Conservation (phyloP, 352 stramenopile species). For the Phytopythium ostracodes region DNA sequence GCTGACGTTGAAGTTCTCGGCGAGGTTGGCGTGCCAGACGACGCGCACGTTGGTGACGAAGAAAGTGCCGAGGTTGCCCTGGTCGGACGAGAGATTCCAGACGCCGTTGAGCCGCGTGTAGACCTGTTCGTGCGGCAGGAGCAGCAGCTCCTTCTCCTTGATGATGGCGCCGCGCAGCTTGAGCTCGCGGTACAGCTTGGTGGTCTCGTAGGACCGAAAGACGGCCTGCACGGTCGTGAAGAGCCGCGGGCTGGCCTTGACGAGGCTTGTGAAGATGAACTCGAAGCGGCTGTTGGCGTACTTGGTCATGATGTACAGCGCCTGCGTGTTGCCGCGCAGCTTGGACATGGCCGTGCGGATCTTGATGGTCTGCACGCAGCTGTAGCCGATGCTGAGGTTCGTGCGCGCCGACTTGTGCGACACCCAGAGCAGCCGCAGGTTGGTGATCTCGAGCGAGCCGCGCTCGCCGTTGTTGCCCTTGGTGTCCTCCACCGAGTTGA, state of each 20-base stretch:
- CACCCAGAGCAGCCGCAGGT: slow-evolving; percentile 88
- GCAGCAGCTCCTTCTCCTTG: slow-evolving; percentile 81
- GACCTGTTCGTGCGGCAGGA: slow-evolving; percentile 89
- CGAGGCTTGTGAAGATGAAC: slow-evolving; percentile 94
- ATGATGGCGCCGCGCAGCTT: slow-evolving; percentile 92
- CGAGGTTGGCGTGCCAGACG: slow-evolving; percentile 92
- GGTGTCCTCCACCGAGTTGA: slow-evolving; percentile 94
- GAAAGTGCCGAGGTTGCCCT: slow-evolving; percentile 91
- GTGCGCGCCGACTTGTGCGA: slow-evolving; percentile 83
- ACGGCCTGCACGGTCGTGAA: slow-evolving; percentile 93
- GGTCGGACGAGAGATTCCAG: slow-evolving; percentile 91
- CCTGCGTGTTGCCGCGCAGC: slow-evolving; percentile 87
- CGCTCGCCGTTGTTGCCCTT: slow-evolving; percentile 94
- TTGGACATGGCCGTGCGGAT: slow-evolving; percentile 89
- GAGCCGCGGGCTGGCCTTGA: slow-evolving; percentile 87
- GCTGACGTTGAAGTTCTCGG: slow-evolving; percentile 94
- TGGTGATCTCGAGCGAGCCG: slow-evolving; percentile 89
- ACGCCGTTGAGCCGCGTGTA: slow-evolving; percentile 85
- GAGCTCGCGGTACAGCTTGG: slow-evolving; percentile 91
- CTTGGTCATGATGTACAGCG: slow-evolving; percentile 91
- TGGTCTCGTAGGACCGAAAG: slow-evolving; percentile 91
- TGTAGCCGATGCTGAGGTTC: slow-evolving; percentile 88
- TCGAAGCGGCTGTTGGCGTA: slow-evolving; percentile 86
- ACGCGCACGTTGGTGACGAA: slow-evolving; percentile 92
- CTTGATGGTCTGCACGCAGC: slow-evolving; percentile 80